Conservation (phyloP, 129 eudicot genomes). For the Lactuca sativa region DNA sequence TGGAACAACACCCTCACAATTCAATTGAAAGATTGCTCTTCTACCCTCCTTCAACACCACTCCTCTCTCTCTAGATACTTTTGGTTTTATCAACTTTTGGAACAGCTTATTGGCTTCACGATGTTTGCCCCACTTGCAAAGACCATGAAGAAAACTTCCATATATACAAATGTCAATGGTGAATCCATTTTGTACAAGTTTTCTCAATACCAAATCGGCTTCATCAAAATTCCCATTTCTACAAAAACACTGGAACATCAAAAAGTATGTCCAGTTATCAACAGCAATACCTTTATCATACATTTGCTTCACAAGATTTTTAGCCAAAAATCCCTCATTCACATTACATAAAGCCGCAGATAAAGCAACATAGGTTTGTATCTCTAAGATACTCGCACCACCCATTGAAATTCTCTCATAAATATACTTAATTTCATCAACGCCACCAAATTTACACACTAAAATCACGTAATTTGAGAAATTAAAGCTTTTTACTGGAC, state of each 20-base stretch:
- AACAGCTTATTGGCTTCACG: constrained; percentile 54
- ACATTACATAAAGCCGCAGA: constrained; percentile 41
- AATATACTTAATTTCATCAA: constrained; percentile 36
- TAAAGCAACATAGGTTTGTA: constrained; percentile 38
- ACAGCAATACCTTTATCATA: constrained; percentile 28
- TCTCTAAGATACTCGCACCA: constrained; percentile 24
- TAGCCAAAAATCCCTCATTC: constrained; percentile 42
- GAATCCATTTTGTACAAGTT: constrained; percentile 34
- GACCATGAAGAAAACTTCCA: constrained; percentile 41
- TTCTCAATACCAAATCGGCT: constrained; percentile 46
- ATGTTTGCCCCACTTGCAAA: constrained; percentile 34
- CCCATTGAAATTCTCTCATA: constrained; percentile 28
- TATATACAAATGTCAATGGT: constrained; percentile 46
- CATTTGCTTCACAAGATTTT: constrained; percentile 32
- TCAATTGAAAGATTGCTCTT: constrained; percentile 47
- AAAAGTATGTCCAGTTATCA: constrained; percentile 43
- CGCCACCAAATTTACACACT: constrained; percentile 42
- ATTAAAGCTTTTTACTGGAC: constrained; percentile 22
- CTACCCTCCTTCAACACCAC: constrained; percentile 38
- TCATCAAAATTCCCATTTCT: constrained; percentile 34
- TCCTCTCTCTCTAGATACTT: constrained; percentile 10
- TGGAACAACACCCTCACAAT: constrained; percentile 42
- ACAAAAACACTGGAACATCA: constrained; percentile 46
- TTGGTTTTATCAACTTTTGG: constrained; percentile 26
- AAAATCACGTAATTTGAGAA: constrained; percentile 38